Base-by-base conservation (phyloP, 352 stramenopile species). In the Globisporangium ultimum region DNA sequence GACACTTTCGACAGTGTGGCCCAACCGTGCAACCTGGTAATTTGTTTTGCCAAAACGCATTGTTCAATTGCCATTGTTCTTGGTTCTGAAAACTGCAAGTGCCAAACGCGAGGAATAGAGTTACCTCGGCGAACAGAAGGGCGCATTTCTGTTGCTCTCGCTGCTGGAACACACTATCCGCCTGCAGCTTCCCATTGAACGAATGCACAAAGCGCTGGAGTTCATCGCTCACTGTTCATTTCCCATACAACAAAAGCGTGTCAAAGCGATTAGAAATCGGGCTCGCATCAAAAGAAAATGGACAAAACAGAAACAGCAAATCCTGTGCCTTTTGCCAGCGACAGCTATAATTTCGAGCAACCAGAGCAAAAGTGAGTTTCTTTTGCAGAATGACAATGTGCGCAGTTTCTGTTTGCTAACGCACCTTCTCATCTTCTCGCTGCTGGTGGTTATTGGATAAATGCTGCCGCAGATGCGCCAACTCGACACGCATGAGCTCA, bases 81-180 rank as follows among this genome's bases (percentile, higher is more conserved):
- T 32, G 24, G 5, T 6, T 32, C 24, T 32, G 24, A 32, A 32
- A 5, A 32, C 24, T 32, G 24, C 24, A 32, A 32, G 5, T 5
- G 24, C 5, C 24, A 32, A 32, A 32, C 2, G 24, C 5, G n/a
- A 13, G n/a, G n/a, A n/a, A n/a, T n/a, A n/a, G n/a, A n/a, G n/a
- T n/a, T 54, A 73, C 68, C 63, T 92, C 83, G 4, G 80, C 83
- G 55, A 92, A 90, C 6, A 92, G 58, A 17, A 90, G 63, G 9
- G 80, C 78, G 11, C 71, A 66, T 28, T 92, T 92, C 47, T 90
- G 76, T 22, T 90, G 78, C 50, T 90, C 78, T 8, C 72, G 78
- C 55, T 89, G 78, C 51, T 88, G 70, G 45, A 64, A 70, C 11
- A 61, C 57, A 22, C 56, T 59, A 47, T 92, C 83, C 21, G 72